Evolutionary conservation across 2,329 filamentous ascomycete species (phyloP).

Genomic region (Talaromyces rugulosus): DNA sequence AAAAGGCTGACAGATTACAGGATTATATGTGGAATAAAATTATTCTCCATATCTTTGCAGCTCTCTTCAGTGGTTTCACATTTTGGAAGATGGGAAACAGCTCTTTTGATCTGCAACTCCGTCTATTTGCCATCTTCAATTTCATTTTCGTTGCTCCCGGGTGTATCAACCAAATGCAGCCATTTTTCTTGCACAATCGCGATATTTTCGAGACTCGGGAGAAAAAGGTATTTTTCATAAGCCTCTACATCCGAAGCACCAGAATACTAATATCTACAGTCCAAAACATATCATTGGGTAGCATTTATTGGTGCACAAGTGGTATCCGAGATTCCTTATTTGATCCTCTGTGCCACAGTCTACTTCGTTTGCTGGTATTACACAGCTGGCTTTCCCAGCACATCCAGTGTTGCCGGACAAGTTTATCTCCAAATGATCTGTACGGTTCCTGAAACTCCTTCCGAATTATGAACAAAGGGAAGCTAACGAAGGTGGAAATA

Average conservation of each 20-base stretch:
- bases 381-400: conserved; percentile 45
- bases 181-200: conserved; percentile 54
- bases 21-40: conserved; percentile 47
- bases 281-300: conserved; percentile 58
- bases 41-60: conserved; percentile 50
- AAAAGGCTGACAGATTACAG: conserved; percentile 10
- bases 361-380: conserved; percentile 57
- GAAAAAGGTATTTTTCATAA: conserved; percentile 42
- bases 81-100: conserved; percentile 58
- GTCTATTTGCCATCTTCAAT: conserved; percentile 59
- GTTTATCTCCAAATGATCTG: conserved; percentile 39
- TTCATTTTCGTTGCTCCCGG: conserved; percentile 61
- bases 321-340: conserved; percentile 45
- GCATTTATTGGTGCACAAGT: conserved; percentile 54
- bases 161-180: conserved; percentile 56
- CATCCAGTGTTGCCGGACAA: conserved; percentile 30
- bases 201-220: conserved; percentile 58
- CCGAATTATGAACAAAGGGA: not conserved
- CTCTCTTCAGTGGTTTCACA: conserved; percentile 58
- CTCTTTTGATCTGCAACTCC: conserved; percentile 50
- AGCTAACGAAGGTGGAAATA: conserved; percentile 13
- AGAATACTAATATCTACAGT: conserved; percentile 20
- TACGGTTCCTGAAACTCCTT: conserved; percentile 13
- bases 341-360: conserved; percentile 42
- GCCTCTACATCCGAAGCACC: not conserved